phyloP scores from a whole-genome alignment of 169 alveolate genomes.

The Plasmodium vinckei region DNA sequence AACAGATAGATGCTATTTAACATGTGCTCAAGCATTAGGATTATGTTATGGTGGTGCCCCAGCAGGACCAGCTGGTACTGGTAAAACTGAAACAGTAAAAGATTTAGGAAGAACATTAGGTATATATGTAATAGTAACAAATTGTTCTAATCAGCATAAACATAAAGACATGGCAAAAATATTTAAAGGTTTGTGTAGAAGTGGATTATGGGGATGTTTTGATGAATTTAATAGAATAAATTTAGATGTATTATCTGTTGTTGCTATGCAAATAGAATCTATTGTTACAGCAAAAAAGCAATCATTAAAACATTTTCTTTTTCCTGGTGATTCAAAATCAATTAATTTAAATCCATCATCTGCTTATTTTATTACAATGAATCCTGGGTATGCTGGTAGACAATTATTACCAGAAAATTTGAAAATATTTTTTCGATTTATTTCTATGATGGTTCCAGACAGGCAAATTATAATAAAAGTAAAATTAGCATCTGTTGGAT shows the following conservation, averaged over 20 bases:
- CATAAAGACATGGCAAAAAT: conserved; percentile 97
- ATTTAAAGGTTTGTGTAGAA: conserved; percentile 95
- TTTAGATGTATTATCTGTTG: conserved; percentile 96
- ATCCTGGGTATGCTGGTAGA: conserved; percentile 99
- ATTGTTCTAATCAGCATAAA: conserved; percentile 98
- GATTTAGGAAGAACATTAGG: conserved; percentile 98
- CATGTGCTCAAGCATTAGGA: conserved; percentile 97
- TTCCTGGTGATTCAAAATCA: conserved; percentile 88
- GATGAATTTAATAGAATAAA: conserved; percentile 98
- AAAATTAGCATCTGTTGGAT: conserved; percentile 96
- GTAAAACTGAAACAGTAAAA: conserved; percentile 99
- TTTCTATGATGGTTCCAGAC: conserved; percentile 95
- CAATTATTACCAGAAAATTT: conserved; percentile 97
- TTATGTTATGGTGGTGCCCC: conserved; percentile 98
- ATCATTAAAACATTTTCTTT: conserved; percentile 86
- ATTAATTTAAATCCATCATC: conserved; percentile 93
- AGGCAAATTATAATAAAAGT: conserved; percentile 93
- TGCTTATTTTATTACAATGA: conserved; percentile 98
- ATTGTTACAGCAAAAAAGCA: conserved; percentile 93
- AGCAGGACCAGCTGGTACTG: conserved; percentile 99
- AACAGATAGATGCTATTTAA: conserved; percentile 98
- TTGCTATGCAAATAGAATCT: conserved; percentile 94
- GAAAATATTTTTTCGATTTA: conserved; percentile 93
- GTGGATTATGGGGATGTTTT: conserved; percentile 99
- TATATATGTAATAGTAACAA: conserved; percentile 96